phyloP scores from a whole-genome alignment of 2,329 filamentous ascomycete species.

The Colletotrichum sp. region DNA sequence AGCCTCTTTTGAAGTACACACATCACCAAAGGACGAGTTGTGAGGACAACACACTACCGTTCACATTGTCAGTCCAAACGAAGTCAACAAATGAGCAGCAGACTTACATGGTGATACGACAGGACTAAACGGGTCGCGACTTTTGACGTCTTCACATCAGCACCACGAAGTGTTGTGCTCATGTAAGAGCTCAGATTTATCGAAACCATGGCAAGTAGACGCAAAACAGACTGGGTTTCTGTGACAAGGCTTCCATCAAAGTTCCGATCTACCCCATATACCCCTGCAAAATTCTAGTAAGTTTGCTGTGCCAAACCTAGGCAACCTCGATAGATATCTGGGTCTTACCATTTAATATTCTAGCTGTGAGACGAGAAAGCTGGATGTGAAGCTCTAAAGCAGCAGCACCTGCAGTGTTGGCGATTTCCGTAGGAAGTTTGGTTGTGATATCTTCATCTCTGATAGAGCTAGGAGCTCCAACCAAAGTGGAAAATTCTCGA shows the following conservation, averaged over 20 bases:
- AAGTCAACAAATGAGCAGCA: neutral
- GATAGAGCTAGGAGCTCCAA: neutral
- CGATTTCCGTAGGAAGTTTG: neutral
- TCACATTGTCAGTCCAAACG: neutral
- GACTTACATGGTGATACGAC: neutral
- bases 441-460: neutral
- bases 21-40: neutral
- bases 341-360: neutral
- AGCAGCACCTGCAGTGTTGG: neutral
- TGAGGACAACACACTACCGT: neutral
- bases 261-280: neutral
- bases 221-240: neutral
- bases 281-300: neutral
- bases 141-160: neutral
- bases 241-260: neutral
- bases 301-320: neutral
- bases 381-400: neutral
- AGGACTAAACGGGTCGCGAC: neutral
- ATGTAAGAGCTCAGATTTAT: neutral
- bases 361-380: neutral
- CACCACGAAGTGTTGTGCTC: neutral
- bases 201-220: neutral
- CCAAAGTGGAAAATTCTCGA: neutral
- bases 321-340: neutral
- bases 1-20: neutral